phyloP scores from a whole-genome alignment of 176 grass and related monocot genomes.

The Sorghum bicolor region DNA sequence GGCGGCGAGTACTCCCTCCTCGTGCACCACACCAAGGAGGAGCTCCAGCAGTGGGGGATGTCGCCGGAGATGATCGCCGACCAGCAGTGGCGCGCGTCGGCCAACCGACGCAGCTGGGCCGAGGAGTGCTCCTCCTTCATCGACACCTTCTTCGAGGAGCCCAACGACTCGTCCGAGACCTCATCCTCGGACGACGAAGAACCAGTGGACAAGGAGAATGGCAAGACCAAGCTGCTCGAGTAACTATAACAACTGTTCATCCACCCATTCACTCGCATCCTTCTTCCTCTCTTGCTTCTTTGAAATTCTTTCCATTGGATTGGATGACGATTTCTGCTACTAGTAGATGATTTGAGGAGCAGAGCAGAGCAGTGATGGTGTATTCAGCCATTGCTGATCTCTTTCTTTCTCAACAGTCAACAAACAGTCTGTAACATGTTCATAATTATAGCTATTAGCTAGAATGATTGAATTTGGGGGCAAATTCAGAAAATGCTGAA shows the following conservation, averaged over 20 bases:
- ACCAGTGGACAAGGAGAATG: background rate
- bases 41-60: conserved; percentile 77
- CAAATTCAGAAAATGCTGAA: conserved; percentile 4
- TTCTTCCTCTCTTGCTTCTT: background rate
- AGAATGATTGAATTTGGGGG: background rate
- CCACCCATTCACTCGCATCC: background rate
- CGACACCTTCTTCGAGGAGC: conserved; percentile 62
- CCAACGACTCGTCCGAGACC: background rate
- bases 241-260: background rate
- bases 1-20: conserved; percentile 87
- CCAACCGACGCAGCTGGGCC: conserved; percentile 51
- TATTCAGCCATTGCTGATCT: background rate
- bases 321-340: background rate
- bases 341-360: background rate
- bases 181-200: background rate
- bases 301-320: conserved; percentile 12
- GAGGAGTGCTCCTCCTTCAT: conserved; percentile 68
- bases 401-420: background rate
- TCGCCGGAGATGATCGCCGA: conserved; percentile 90
- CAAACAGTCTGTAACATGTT: conserved; percentile 23
- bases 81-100: conserved; percentile 79
- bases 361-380: background rate
- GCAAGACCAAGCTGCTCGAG: conserved; percentile 1
- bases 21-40: conserved; percentile 80
- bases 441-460: conserved; percentile 41